Evolutionary conservation across 1,139 yeast genomes (phyloP), one percentile per base, ranked within the genome.

Genomic region (Geotrichum klebahnii): DNA sequence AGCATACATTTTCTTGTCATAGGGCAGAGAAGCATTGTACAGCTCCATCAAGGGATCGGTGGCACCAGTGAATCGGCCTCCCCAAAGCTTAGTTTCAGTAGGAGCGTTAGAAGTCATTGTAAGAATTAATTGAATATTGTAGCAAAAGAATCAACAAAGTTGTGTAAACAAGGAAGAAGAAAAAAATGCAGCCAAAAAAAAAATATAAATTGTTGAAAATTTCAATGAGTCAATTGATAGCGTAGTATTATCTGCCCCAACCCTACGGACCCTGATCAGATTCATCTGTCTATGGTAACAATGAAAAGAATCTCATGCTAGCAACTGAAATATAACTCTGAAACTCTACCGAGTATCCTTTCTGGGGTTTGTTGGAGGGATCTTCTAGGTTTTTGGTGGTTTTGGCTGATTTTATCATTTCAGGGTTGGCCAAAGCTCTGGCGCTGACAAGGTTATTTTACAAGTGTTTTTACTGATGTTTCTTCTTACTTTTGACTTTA

Each of bases 41-140:
- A 89, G 75, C 66, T 92, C 95, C 99, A 92, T 92, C 64, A 92
- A 74, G 5, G 99, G 98, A 62, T 92, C 99, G 22, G 96, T 82
- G 57, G 92, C 92, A 45, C 76, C 97, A 52, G 98, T 92, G 72
- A 92, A 92, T 68, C 99, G 81, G 64, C 99, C 99, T 60, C 99
- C 99, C 99, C 99, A 92, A 59, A 94, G 77, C 68, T 84, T 89
- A 57, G 67, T 70, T 70, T 66, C 71, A 23, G 56, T 55, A 31
- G 65, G 63, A 52, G 55, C 55, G 44, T 41, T 31, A 34, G 50
- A 38, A 44, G 51, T 14, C 47, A 49, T 52, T 22, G 24, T 28
- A 29, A 3, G 12, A 41, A 35, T 9, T 32, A 14, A 32, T 12
- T 12, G n/a, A n/a, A 17, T n/a, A n/a, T n/a, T n/a, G n/a, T n/a